phyloP scores from a whole-genome alignment of 1,284 basidiomycete species.

The Cryptococcus depauperatus region DNA sequence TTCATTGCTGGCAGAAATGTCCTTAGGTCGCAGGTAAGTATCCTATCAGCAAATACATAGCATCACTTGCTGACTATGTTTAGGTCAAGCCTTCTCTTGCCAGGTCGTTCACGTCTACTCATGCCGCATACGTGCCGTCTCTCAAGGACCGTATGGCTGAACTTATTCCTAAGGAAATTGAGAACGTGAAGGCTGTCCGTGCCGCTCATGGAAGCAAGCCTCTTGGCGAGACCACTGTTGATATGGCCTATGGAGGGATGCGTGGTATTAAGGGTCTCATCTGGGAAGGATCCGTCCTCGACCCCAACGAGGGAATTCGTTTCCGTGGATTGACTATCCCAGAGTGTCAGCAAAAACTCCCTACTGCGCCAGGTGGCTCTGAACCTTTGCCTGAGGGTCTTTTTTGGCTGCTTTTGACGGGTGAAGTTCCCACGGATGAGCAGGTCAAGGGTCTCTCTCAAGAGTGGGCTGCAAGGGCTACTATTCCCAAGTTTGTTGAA shows the following conservation, averaged over 20 bases:
- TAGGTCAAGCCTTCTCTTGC: constrained; percentile 33
- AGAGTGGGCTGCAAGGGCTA: constrained; percentile 85
- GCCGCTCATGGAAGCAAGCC: constrained; percentile 78
- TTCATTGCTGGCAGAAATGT: constrained; percentile 29
- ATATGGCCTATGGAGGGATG: constrained; percentile 87
- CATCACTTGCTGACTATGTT: no score
- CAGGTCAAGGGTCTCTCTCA: constrained; percentile 76
- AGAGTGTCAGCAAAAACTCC: constrained; percentile 75
- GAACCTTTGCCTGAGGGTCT: constrained; percentile 91
- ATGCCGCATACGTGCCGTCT: constrained; percentile 58
- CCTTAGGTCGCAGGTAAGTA: constrained; percentile 31
- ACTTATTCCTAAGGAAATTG: constrained; percentile 80
- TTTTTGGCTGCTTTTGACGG: constrained; percentile 92
- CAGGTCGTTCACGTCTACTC: constrained; percentile 50
- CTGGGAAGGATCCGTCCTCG: constrained; percentile 92
- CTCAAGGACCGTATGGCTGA: constrained; percentile 84
- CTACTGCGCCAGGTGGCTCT: constrained; percentile 76
- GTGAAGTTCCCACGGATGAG: constrained; percentile 80
- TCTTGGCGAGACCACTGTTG: constrained; percentile 81
- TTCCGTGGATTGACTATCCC: constrained; percentile 91
- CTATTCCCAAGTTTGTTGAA: constrained; percentile 84
- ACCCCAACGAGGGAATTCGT: constrained; percentile 91
- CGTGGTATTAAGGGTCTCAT: constrained; percentile 68
- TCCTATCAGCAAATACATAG: background rate
- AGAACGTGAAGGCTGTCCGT: constrained; percentile 78